phyloP scores from a whole-genome alignment of 805 yeast genomes.

The Lachancea waltii region DNA sequence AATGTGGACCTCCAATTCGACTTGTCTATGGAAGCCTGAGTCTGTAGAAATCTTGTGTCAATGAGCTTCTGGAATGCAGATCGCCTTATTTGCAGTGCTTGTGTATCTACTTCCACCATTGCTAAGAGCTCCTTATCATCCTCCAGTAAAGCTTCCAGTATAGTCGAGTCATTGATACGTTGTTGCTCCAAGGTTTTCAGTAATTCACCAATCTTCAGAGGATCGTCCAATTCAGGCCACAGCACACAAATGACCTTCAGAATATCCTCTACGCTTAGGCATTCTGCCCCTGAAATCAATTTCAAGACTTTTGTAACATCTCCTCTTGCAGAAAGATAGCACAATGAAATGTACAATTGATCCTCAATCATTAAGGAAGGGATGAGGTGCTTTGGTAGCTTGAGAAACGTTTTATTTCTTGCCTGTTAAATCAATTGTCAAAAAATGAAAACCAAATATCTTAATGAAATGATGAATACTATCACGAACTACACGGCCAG shows the following conservation, averaged over 20 bases:
- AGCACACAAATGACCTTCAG: constrained; percentile 22
- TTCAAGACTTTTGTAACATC: constrained; percentile 13
- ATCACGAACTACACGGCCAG: no score
- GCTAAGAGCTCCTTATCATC: constrained; percentile 17
- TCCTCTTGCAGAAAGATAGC: constrained; percentile 22
- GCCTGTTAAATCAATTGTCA: no score
- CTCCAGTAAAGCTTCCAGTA: constrained; percentile 25
- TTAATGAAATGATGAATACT: no score
- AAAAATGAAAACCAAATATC: no score
- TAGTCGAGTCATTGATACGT: constrained; percentile 21
- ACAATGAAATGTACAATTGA: constrained; percentile 21
- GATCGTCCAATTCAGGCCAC: constrained; percentile 31
- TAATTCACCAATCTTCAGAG: constrained; percentile 15
- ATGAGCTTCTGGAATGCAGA: constrained; percentile 13
- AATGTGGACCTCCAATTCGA: constrained; percentile 12
- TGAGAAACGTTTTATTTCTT: no score
- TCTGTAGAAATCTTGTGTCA: constrained; percentile 8
- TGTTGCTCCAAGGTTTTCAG: constrained; percentile 8
- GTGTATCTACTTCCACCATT: constrained; percentile 21
- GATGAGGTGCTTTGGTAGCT: no score
- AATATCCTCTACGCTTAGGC: constrained; percentile 11
- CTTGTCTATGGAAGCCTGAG: constrained; percentile 2
- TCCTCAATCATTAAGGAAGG: constrained; percentile 19
- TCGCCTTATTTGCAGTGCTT: constrained; percentile 13
- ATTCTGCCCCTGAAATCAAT: constrained; percentile 9